Base-by-base conservation (phyloP, 2,329 filamentous ascomycete species). In the Sarocladiaceae sp. region DNA sequence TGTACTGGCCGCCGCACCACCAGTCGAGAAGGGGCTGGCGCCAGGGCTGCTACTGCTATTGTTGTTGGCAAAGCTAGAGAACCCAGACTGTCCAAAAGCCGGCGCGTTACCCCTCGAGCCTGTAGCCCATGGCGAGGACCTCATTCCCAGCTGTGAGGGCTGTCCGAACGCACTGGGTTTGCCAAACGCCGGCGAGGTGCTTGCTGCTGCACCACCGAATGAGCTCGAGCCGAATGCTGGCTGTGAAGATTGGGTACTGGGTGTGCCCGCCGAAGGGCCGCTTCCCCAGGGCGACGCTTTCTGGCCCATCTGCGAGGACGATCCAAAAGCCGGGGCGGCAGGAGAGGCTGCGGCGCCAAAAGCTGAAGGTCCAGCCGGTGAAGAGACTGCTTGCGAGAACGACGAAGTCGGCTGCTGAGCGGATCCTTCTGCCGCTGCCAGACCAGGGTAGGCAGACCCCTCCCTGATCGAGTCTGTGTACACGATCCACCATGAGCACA, bases 401-500 rank as follows among this genome's bases (percentile, higher is more conserved):
- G 40, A 17, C 6, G n/a, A 4, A 23, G 40, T 26, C 3, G 40
- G 11, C 15, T 25, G 13, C 17, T 4, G 13, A 15, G 62, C 56
- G 52, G 64, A 61, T 2, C 68, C 67, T 53, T 75, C 72, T 28
- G 72, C 73, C 40, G 70, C 72, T 36, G 77, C 72, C 57, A 97
- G 74, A 4, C 87, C 88, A 36, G 86, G 80, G 66, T 91, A 97
- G 1, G 82, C 80, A 6, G 82, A 83, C 3, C 85, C 85, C 59
- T 86, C 76, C 54, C 86, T 82, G 55, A 99, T 84, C 2, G 93
- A 91, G 37, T 95, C 90, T 31, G 87, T 83, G 70, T 97, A 97
- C 18, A 97, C 80, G 39, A 97, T 71, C 90, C 93, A 97, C 91
- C 93, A 99, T 12, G 84, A 80, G 42, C 83, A 84, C 15, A 99